Base-by-base conservation (phyloP, 345 rosid species). In the Moringa oleifera region DNA sequence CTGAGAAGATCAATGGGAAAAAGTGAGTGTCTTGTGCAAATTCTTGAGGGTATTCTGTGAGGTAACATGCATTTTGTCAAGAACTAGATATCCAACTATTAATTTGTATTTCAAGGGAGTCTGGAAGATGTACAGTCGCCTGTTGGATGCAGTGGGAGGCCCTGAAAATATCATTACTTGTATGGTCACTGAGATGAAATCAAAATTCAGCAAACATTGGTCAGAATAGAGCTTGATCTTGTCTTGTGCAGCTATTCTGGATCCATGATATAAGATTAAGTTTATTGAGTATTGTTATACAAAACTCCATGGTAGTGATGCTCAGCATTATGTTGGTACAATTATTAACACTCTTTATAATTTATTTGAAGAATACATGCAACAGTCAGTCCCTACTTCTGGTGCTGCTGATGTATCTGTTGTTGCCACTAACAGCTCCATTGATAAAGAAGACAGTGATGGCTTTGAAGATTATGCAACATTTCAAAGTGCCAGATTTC, bases 1-100 rank as follows among this genome's bases (percentile, higher is more conserved):
- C 31, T 66, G 57, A 24, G 75, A 57, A n/a, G 65, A 67, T n/a
- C 71, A 73, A 51, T 70, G 73, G 75, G 65, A 49, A 61, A 64
- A 63, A 31, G 45, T 70, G 57, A 46, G 55, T 37, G 20, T 47
- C 21, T 20, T 64, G n/a, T 61, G 58, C 57, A 63, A 68, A 62
- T 65, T 73, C 62, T 58, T 71, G 23, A 62, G 59, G 53, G 64
- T 55, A 13, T 74, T 71, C 51, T 57, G 37, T 31, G 73, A 58
- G 71, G 63, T 24, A 49, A 58, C 59, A 24, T 51, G 25, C 36
- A 23, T 54, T 61, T 61, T 77, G 53, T 57, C 51, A 33, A 50
- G 53, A 59, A 57, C 61, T 23, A 36, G 53, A 37, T 51, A 64
- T 63, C 68, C 71, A 17, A 61, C 81, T 15, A 61, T 68, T 56